These are phyloP conservation scores for Trametes sanguinea DNA, from an alignment of 768 basidiomycete species.

Conservation along the genomic window DNA sequence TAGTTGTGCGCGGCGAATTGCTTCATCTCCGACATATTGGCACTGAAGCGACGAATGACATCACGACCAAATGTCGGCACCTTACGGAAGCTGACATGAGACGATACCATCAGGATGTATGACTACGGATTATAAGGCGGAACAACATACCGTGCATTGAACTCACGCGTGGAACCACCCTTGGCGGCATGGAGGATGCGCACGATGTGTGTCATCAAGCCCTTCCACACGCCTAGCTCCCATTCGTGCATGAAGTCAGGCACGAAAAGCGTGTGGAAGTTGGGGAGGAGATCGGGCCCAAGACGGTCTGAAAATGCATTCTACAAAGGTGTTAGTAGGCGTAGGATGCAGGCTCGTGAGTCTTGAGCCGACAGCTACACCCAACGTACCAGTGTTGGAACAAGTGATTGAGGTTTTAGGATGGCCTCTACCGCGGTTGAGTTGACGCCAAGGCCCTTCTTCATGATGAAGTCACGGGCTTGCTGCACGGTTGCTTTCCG, in stretches of 20 bases:
- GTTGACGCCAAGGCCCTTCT: neutral
- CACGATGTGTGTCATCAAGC: slow-evolving; percentile 39
- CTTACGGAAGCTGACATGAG: slow-evolving; percentile 24
- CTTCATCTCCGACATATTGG: slow-evolving; percentile 28
- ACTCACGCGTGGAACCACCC: neutral
- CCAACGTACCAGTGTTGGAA: neutral
- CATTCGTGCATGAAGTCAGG: slow-evolving; percentile 45
- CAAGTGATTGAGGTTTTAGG: neutral
- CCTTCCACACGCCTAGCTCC: slow-evolving; percentile 44
- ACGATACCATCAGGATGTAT: neutral
- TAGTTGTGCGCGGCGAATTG: slow-evolving; percentile 31
- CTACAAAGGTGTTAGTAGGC: slow-evolving; percentile 22
- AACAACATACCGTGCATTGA: slow-evolving; percentile 23
- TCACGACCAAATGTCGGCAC: slow-evolving; percentile 31
- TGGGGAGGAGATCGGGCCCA: slow-evolving; percentile 26
- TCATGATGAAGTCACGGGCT: neutral
- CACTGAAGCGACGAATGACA: slow-evolving; percentile 28
- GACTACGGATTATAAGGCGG: neutral
- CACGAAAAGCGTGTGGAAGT: slow-evolving; percentile 25
- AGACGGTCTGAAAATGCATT: slow-evolving; percentile 37
- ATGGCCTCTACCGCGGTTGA: neutral
- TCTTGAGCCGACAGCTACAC: too few species aligned
- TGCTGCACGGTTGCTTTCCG: neutral
- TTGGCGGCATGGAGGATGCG: slow-evolving; percentile 31
- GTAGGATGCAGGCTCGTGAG: too few species aligned